Evolutionary conservation across 2,329 filamentous ascomycete species (phyloP).

Genomic region (Whalleya microplaca): DNA sequence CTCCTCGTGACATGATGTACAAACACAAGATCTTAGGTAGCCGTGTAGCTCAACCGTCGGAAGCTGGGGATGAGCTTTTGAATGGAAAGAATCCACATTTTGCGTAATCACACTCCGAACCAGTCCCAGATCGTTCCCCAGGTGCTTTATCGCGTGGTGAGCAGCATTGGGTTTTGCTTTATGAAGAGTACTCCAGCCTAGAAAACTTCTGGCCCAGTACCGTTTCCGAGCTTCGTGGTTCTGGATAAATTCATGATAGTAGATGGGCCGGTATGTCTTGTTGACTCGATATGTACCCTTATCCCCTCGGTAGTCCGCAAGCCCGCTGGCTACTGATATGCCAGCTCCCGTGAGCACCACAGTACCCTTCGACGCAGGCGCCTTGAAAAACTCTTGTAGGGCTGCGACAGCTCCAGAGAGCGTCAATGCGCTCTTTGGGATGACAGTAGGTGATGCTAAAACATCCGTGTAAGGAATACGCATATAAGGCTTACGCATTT

Average conservation of each 20-base stretch:
- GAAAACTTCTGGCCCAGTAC: constrained; percentile 94
- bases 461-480: constrained; percentile 90
- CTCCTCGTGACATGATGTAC: constrained; percentile 75
- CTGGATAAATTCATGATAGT: constrained; percentile 84
- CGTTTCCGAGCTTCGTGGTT: constrained; percentile 85
- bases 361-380: constrained; percentile 56
- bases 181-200: constrained; percentile 85
- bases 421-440: constrained; percentile 73
- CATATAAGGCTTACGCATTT: constrained; percentile 74
- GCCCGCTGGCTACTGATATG: constrained; percentile 88
- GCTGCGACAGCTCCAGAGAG: constrained; percentile 75
- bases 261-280: constrained; percentile 87
- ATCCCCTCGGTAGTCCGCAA: constrained; percentile 88
- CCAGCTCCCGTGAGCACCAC: constrained; percentile 77
- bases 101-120: constrained; percentile 84
- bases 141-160: constrained; percentile 75
- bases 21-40: constrained; percentile 80
- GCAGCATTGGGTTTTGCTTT: constrained; percentile 78
- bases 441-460: constrained; percentile 73
- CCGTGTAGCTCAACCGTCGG: constrained; percentile 88
- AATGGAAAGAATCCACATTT: constrained; percentile 96
- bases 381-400: constrained; percentile 74
- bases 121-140: constrained; percentile 73
- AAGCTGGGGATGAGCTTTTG: constrained; percentile 71
- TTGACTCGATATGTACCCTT: constrained; percentile 94